Evolutionary conservation across 2,329 filamentous ascomycete species (phyloP).

Genomic region (Sclerotinia spermophila): DNA sequence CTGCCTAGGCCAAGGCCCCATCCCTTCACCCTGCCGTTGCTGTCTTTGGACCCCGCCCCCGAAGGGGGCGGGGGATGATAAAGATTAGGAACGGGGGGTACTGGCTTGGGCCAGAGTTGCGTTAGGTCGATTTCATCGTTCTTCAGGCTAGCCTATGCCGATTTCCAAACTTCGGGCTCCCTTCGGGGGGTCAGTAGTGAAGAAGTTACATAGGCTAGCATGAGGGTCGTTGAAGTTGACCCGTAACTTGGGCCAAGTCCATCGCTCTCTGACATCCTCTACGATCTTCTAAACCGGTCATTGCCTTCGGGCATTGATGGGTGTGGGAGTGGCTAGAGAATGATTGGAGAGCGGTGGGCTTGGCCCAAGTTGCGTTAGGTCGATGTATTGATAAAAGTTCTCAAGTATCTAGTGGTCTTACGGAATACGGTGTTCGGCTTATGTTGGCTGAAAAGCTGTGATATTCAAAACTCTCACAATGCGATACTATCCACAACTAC

Average conservation of each 20-base stretch:
- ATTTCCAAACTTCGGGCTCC: background rate
- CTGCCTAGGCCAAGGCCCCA: background rate
- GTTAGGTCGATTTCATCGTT: slow-evolving; percentile 1
- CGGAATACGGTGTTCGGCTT: background rate
- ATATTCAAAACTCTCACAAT: accelerated
- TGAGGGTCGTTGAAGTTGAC: too few relatives aligned
- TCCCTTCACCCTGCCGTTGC: background rate
- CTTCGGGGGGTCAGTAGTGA: background rate
- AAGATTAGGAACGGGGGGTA: background rate
- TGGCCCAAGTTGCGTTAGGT: background rate
- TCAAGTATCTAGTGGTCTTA: background rate
- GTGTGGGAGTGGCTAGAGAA: background rate
- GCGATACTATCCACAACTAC: background rate
- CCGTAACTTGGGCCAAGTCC: background rate
- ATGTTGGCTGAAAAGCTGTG: background rate
- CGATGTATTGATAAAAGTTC: background rate
- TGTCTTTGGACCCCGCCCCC: background rate
- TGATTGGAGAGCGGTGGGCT: background rate
- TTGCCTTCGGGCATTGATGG: too few relatives aligned
- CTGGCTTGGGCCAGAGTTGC: slow-evolving; percentile 2
- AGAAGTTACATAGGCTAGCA: background rate
- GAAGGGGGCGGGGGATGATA: background rate
- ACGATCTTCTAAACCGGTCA: background rate
- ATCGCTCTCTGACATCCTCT: background rate
- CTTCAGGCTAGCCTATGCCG: background rate